Evolutionary conservation across 148 eudicot genomes (phyloP).

Genomic region (Rhododendron vialii): DNA sequence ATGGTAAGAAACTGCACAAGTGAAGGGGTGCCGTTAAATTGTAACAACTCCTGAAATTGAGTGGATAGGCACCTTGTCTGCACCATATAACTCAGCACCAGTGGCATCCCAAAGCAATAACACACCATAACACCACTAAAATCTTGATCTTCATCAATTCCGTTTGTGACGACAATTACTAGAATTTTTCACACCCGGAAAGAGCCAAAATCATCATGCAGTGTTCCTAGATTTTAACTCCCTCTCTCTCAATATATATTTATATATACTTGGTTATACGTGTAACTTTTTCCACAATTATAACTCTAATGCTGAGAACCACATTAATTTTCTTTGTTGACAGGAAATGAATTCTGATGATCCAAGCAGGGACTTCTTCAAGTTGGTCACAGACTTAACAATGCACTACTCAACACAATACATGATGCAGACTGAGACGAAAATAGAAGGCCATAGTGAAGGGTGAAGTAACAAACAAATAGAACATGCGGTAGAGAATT

Average conservation of each 20-base stretch:
- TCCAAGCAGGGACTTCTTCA: not conserved
- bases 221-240: not conserved
- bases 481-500: not conserved
- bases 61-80: not conserved
- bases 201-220: not conserved
- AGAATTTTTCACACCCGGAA: not conserved
- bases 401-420: not conserved
- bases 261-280: not conserved
- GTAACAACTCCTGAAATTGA: not conserved
- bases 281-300: not conserved
- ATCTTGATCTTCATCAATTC: not conserved
- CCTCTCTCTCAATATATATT: not conserved
- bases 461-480: not conserved
- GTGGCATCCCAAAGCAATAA: too few species aligned
- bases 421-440: not conserved
- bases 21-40: too few species aligned
- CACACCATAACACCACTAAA: not conserved
- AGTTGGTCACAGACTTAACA: not conserved
- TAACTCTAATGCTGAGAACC: not conserved
- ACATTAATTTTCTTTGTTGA: not conserved
- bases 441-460: not conserved
- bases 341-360: too few species aligned
- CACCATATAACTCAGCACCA: too few species aligned
- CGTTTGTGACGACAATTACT: not conserved
- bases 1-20: not conserved